Base-by-base conservation (phyloP, 805 yeast genomes). In the Metschnikowia anglica region DNA sequence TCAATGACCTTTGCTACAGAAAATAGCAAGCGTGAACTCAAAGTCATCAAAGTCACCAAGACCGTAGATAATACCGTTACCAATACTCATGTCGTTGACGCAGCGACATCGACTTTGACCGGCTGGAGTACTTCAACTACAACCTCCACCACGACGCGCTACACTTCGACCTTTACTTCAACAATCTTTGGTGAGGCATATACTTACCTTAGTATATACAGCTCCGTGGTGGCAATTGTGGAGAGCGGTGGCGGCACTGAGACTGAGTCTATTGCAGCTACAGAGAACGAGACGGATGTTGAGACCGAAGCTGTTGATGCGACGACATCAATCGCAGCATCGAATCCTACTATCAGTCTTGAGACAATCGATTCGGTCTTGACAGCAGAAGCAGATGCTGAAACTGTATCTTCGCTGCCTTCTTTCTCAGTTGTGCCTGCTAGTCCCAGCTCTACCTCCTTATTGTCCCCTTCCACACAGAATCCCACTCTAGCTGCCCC, bases 141-240 rank as follows among this genome's bases (percentile, higher is more conserved):
- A 16, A 66, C 70, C 13, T 53, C 61, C 29, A 70, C 75, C 15
- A 56, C 62, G 19, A 70, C 74, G 18, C 56, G 60, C 21, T 70
- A 68, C 53, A 70, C 74, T 31, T 73, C 73, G 13, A 70, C 76
- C 6, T 69, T 63, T 29, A 70, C 75, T 4, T 61, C 66, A 2
- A 68, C 73, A 13, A 63, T 70, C n/a, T 62, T 64, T 41, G 74
- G 74, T 17, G 52, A 59, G 19, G 66, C 66, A 12, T 46, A 55
- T 25, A 66, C 72, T 21, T 69, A 53, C 51, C 60, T 69, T 20
- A 42, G 46, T 33, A 34, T 42, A 11, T 37, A 31, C 38, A 41
- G 34, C 33, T 36, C 44, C 5, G 37, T 36, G 5, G 21, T 31
- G 8, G n/a, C 44, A 5, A n/a, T 17, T 6, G 21, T 17, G 5